These are phyloP conservation scores for Przewalskia tangutica DNA, from an alignment of 257 asterid genomes.

Conservation along the genomic window DNA sequence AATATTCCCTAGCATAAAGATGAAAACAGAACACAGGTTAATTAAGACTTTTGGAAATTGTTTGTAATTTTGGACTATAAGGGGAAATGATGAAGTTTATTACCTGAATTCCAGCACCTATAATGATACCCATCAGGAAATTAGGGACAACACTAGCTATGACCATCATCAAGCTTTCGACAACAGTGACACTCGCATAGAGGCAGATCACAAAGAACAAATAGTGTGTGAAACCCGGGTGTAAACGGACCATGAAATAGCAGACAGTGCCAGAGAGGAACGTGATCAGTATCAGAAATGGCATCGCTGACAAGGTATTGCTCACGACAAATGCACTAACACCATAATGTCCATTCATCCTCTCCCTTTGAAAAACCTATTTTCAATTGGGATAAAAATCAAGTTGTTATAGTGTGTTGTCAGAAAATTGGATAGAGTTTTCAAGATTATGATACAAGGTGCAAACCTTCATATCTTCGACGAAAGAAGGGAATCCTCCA, in stretches of 20 bases:
- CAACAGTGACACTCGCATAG: constrained; percentile 85
- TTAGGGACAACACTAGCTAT: constrained; percentile 91
- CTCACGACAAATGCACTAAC: constrained; percentile 81
- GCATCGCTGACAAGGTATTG: constrained; percentile 87
- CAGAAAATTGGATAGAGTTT: neutral
- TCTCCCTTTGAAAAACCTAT: constrained; percentile 93
- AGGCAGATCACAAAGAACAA: constrained; percentile 76
- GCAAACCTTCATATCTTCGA: constrained; percentile 90
- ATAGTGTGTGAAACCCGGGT: constrained; percentile 73
- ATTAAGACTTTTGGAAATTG: neutral
- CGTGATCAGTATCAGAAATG: constrained; percentile 72
- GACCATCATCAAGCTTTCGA: constrained; percentile 99
- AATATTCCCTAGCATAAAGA: constrained; percentile 61
- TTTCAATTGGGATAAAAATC: neutral
- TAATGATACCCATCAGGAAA: constrained; percentile 96
- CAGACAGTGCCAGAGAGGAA: constrained; percentile 80
- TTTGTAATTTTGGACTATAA: neutral
- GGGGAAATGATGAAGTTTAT: neutral
- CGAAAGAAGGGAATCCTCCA: constrained; percentile 98
- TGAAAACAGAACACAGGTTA: neutral
- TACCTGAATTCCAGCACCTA: constrained; percentile 98
- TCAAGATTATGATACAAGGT: neutral
- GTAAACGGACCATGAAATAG: constrained; percentile 94
- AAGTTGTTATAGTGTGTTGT: neutral
- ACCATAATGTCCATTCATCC: constrained; percentile 97